Evolutionary conservation across 1,284 basidiomycete genomes (phyloP).

Genomic region (Irpex sp.): DNA sequence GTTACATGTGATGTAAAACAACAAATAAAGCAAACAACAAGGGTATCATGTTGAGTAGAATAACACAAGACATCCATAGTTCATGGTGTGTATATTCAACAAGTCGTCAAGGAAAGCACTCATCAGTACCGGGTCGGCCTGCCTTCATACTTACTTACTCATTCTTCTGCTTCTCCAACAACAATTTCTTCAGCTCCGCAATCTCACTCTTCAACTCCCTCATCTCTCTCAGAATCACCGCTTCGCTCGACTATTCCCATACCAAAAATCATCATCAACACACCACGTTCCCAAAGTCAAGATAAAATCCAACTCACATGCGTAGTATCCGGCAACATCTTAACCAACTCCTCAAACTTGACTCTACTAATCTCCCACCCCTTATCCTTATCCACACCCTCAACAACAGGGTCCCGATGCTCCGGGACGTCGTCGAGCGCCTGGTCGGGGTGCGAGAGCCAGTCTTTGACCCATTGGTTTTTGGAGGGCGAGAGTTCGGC

Average conservation of each 20-base stretch:
- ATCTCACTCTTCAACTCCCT: constrained; percentile 52
- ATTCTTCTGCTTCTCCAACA: constrained; percentile 29
- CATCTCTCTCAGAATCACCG: constrained; percentile 64
- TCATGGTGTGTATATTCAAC: too few species aligned
- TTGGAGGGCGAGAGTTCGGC: constrained; percentile 45
- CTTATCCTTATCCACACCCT: constrained; percentile 47
- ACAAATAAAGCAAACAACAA: background rate
- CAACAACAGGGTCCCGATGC: constrained; percentile 55
- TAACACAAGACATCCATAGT: too few species aligned
- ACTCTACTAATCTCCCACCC: constrained; percentile 69
- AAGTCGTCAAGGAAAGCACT: too few species aligned
- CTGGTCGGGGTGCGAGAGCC: constrained; percentile 59
- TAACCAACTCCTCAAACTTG: constrained; percentile 70
- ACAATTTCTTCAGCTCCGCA: constrained; percentile 45
- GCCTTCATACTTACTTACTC: too few species aligned
- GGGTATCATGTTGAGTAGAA: too few species aligned
- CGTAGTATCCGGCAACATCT: constrained; percentile 70
- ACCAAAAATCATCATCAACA: constrained; percentile 7
- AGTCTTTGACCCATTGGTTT: constrained; percentile 61
- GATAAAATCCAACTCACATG: constrained; percentile 64
- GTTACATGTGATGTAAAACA: background rate
- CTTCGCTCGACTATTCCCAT: constrained; percentile 47
- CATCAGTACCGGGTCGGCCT: too few species aligned
- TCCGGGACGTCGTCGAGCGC: constrained; percentile 58
- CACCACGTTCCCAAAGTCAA: too few species aligned